Base-by-base conservation (phyloP, 2,329 filamentous ascomycete species). In the Colletotrichum sidae region DNA sequence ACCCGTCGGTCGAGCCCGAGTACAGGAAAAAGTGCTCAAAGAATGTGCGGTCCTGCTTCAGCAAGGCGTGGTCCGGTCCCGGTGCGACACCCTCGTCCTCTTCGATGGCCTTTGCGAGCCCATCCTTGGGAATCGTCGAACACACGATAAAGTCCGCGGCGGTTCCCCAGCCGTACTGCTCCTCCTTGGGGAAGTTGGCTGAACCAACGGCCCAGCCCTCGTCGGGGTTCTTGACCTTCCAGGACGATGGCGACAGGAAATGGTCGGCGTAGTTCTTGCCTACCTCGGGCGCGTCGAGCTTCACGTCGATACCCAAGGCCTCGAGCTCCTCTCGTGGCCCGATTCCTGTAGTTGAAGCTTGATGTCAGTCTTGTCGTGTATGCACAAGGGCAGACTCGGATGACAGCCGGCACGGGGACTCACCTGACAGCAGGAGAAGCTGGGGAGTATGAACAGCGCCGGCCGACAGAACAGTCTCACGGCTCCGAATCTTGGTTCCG, bases 401-500 rank as follows among this genome's bases (percentile, higher is more conserved):
- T 4, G 1, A 25, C 1, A 25, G 5, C 25, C 4, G 25, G 25
- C 25, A 25, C 5, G 25, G 13, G 4, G 0, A 54, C 51, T 2
- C 44, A 54, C 51, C 51, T 11, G 84, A 86, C 13, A 83, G 81
- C 69, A 84, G 79, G 5, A 86, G 77, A 38, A 86, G 80, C n/a
- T 79, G 79, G 1, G 84, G 83, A 44, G 81, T 84, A 70, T 81
- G 83, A 70, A 84, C 86, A 13, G 83, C 76, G 2, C 84, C 84
- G 2, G 77, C 79, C 10, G 77, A 79, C 8, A 84, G 72, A 6
- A 84, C 76, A 70, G 83, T 67, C 63, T 79, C 70, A 12, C 72
- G 69, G 56, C 73, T 70, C 67, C 67, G 44, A 35, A 75, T 73
- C 9, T 71, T 55, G 4, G 67, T 73, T 1, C 77, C 74, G 9